Base-by-base conservation (phyloP, 2,329 filamentous ascomycete genomes). In the Chrysosporium queenslandicum region DNA sequence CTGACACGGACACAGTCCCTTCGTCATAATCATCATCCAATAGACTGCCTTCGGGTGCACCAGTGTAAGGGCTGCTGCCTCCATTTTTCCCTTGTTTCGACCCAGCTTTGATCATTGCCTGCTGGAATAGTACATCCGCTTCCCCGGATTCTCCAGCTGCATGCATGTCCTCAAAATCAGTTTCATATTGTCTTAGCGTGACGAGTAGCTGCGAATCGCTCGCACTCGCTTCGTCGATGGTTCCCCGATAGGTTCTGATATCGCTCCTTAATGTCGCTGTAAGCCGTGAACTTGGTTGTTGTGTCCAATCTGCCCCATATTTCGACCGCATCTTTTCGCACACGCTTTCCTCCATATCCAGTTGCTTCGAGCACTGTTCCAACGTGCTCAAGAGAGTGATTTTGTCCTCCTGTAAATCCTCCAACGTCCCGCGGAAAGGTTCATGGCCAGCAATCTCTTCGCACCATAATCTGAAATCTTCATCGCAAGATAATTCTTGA, bases 311-410 rank as follows among this genome's bases (percentile, higher is more conserved):
- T 25, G 77, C 79, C 52, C 91, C 90, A 66, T 97, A 97, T 67
- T 98, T 98, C 11, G 89, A 94, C 43, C 92, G 81, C 92, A 98
- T 98, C 75, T 97, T 98, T 68, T 98, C 92, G 66, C 92, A 98
- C 0, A 97, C 87, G 52, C 87, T 94, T 71, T 97, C 94, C 68
- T 98, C 92, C 82, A 92, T 89, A 60, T 98, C 92, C 39, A 98
- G 72, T 62, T 94, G 86, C 66, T 94, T 94, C 52, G 83, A 82
- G 61, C 87, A 87, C 53, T 80, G 80, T 53, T 96, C 89, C 52
- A 98, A 69, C 2, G 82, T 79, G 2, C 76, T 75, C 23, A 87
- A 67, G 11, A 96, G 86, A 1, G 80, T 77, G 16, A 86, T 79
- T 67, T 91, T 94, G 61, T 92, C 86, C 23, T 80, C 77, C 57